These are phyloP conservation scores for Bacidia rubella DNA, from an alignment of 495 filamentous ascomycete genomes.

Conservation along the genomic window DNA sequence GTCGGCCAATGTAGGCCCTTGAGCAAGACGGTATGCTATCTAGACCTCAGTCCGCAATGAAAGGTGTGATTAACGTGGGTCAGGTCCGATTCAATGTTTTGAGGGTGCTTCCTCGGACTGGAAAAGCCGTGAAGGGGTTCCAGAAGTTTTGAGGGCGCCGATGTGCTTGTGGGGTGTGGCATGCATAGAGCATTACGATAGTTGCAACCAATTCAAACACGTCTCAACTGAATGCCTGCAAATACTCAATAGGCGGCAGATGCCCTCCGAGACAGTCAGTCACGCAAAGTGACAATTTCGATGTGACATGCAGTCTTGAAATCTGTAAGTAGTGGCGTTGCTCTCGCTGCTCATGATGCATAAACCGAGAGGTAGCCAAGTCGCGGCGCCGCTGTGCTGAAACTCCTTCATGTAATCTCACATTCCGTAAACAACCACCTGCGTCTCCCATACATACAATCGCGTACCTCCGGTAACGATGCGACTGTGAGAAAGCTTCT, in stretches of 20 bases:
- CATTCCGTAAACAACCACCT: too few species aligned
- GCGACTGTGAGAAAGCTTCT: too few species aligned
- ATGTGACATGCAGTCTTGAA: neutral
- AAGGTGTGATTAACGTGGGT: neutral
- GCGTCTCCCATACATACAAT: too few species aligned
- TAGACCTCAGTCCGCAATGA: neutral
- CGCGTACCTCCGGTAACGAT: too few species aligned
- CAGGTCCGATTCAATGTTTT: constrained; percentile 99
- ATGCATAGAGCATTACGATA: neutral
- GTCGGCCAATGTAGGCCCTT: constrained; percentile 98
- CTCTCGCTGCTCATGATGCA: too few species aligned
- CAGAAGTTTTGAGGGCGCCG: constrained; percentile 70
- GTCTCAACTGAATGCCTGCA: neutral
- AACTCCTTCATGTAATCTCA: too few species aligned
- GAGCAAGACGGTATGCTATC: constrained; percentile 82
- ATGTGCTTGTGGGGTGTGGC: neutral
- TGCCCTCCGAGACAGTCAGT: neutral
- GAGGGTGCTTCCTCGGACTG: constrained; percentile 88
- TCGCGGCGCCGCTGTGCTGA: too few species aligned
- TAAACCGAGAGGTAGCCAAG: too few species aligned
- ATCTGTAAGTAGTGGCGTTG: neutral
- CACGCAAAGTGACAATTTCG: neutral
- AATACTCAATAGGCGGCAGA: neutral
- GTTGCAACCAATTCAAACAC: neutral
- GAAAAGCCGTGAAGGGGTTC: constrained; percentile 96